Evolutionary conservation across 129 eudicot species (phyloP), one percentile per base, ranked within the genome.

Genomic region (Centaurea solstitialis): DNA sequence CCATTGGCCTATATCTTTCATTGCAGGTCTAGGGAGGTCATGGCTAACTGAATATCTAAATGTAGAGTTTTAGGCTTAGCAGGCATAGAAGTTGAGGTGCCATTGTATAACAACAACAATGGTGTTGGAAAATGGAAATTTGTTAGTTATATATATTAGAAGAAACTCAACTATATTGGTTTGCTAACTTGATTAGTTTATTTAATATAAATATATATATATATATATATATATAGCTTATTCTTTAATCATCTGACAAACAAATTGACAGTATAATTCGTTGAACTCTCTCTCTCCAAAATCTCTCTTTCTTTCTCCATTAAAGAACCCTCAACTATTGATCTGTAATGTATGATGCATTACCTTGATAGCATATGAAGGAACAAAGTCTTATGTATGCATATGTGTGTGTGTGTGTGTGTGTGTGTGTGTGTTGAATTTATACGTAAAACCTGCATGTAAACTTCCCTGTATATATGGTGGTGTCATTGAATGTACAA

Each of bases 261-360:
- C 15, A 21, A 53, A 53, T 15, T 53, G 21, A 53, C 68, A 21
- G 17, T 17, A 53, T 53, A 53, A 53, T 53, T 17, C 8, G 28
- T 62, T 62, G 68, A 62, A 62, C 68, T 18, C 68, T 62, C 68
- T 20, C 26, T 61, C 68, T 61, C 64, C 7, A 18, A 17, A 53
- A 53, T 53, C 68, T 61, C 68, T 5, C 26, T 76, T 37, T 67
- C 76, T 35, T 57, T 70, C 62, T 4, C 68, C 47, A 68, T 40
- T 78, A 78, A 41, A 67, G 15, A 43, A 50, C 76, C 33, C 66
- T 18, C 47, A 7, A 26, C 24, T 67, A 47, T 33, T 43, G 13
- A 74, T 74, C 69, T 40, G 57, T 20, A 75, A 11, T 75, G 26
- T 26, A 57, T 57, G 50, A 30, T n/a, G 79, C 79, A 59, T 75